Evolutionary conservation across 2,329 filamentous ascomycete species (phyloP).

Genomic region (Phyllosticta ampelicida): DNA sequence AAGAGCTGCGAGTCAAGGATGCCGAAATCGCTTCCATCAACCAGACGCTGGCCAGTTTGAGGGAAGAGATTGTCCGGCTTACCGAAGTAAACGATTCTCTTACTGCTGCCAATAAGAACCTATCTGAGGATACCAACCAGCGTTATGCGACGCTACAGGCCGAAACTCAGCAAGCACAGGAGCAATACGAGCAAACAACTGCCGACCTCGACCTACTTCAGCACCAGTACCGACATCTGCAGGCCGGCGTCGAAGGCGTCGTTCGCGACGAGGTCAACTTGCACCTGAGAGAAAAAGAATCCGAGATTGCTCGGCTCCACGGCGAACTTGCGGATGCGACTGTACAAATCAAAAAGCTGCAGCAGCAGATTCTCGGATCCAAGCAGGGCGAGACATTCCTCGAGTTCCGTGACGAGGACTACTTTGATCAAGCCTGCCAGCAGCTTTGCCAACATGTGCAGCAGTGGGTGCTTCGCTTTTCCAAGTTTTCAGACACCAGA

Average conservation of each 20-base stretch:
- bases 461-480: conserved; percentile 96
- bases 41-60: conserved; percentile 66
- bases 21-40: conserved; percentile 75
- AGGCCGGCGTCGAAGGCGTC: conserved; percentile 51
- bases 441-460: conserved; percentile 92
- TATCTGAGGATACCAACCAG: conserved; percentile 64
- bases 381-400: conserved; percentile 61
- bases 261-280: conserved; percentile 51
- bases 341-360: conserved; percentile 49
- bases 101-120: conserved; percentile 62
- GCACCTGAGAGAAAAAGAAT: conserved; percentile 69
- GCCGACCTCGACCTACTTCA: conserved; percentile 61
- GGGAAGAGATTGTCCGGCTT: conserved; percentile 69
- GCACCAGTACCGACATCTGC: conserved; percentile 50
- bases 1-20: conserved; percentile 69
- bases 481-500: conserved; percentile 90
- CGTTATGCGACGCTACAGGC: conserved; percentile 57
- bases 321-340: conserved; percentile 64
- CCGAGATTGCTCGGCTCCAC: conserved; percentile 68
- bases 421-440: conserved; percentile 90
- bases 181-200: conserved; percentile 48
- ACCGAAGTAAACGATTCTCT: conserved; percentile 75
- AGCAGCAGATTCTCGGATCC: conserved; percentile 49
- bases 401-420: conserved; percentile 74
- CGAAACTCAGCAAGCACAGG: conserved; percentile 47